These are phyloP conservation scores for Apiospora aurea DNA, from an alignment of 2,329 filamentous ascomycete species.

Conservation along the genomic window DNA sequence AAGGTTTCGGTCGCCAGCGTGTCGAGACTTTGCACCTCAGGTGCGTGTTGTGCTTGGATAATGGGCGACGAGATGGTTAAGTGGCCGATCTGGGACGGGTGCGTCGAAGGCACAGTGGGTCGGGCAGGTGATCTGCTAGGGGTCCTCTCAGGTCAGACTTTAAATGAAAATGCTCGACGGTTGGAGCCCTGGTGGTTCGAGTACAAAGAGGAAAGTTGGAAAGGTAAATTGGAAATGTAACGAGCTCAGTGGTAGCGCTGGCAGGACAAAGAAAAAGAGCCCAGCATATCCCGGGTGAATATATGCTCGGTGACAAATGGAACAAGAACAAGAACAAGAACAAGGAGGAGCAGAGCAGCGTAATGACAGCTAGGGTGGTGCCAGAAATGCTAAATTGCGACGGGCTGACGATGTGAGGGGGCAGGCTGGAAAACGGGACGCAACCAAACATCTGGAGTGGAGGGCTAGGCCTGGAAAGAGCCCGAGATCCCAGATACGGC, in stretches of 20 bases:
- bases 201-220: constrained; percentile 13
- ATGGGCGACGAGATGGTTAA: constrained; percentile 74
- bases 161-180: constrained; percentile 26
- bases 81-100: constrained; percentile 72
- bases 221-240: not conserved
- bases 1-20: constrained; percentile 35
- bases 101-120: constrained; percentile 61
- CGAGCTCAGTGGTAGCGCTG: not conserved
- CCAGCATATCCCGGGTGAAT: constrained; percentile 13
- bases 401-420: constrained; percentile 18
- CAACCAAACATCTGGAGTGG: constrained; percentile 18
- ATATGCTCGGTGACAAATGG: constrained; percentile 6
- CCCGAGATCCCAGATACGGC: constrained; percentile 9
- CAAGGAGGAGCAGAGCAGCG: not conserved
- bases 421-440: constrained; percentile 17
- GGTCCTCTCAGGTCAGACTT: constrained; percentile 29
- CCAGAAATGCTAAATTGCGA: constrained; percentile 19
- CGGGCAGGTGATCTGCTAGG: constrained; percentile 41
- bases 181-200: constrained; percentile 28
- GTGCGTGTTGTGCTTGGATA: constrained; percentile 63
- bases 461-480: constrained; percentile 18
- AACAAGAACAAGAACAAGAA: not conserved
- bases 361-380: constrained; percentile 17
- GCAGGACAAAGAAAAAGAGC: not conserved
- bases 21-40: constrained; percentile 50